Conservation (phyloP, 2,329 filamentous ascomycete genomes). For the Penicillium oxalicum region DNA sequence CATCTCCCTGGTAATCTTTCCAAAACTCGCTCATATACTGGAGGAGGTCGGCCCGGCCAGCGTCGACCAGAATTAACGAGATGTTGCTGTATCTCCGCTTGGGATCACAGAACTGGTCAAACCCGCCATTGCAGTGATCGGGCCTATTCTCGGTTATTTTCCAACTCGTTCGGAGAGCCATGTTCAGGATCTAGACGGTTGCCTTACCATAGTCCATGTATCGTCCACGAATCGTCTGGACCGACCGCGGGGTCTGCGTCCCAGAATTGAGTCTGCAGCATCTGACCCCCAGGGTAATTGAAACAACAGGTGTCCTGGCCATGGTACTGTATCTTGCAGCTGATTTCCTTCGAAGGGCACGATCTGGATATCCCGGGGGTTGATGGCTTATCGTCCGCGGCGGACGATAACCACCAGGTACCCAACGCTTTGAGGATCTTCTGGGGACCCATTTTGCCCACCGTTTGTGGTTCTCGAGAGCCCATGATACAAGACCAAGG, state of each 20-base stretch:
- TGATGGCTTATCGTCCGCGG: constrained; percentile 5
- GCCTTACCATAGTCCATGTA: constrained; percentile 61
- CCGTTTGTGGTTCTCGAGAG: constrained; percentile 15
- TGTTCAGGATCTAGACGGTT: neutral
- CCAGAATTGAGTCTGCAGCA: constrained; percentile 75
- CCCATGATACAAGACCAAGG: constrained; percentile 11
- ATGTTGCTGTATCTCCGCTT: constrained; percentile 61
- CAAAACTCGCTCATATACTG: constrained; percentile 65
- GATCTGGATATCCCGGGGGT: constrained; percentile 13
- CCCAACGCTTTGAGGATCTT: constrained; percentile 30
- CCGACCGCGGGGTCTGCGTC: constrained; percentile 61
- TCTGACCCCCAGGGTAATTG: constrained; percentile 63
- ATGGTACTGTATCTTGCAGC: constrained; percentile 58
- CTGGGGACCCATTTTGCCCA: constrained; percentile 30
- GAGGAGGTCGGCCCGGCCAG: constrained; percentile 52
- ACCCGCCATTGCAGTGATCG: constrained; percentile 64
- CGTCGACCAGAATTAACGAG: constrained; percentile 52
- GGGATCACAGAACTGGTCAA: constrained; percentile 60
- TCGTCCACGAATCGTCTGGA: constrained; percentile 64
- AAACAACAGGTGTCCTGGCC: constrained; percentile 67
- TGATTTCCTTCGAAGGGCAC: constrained; percentile 42
- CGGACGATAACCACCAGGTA: constrained; percentile 26
- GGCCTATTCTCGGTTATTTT: constrained; percentile 40
- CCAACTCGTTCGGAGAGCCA: neutral
- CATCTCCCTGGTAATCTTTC: constrained; percentile 61